phyloP scores from a whole-genome alignment of 176 grass and related monocot species.

The Bromus sterilis region DNA sequence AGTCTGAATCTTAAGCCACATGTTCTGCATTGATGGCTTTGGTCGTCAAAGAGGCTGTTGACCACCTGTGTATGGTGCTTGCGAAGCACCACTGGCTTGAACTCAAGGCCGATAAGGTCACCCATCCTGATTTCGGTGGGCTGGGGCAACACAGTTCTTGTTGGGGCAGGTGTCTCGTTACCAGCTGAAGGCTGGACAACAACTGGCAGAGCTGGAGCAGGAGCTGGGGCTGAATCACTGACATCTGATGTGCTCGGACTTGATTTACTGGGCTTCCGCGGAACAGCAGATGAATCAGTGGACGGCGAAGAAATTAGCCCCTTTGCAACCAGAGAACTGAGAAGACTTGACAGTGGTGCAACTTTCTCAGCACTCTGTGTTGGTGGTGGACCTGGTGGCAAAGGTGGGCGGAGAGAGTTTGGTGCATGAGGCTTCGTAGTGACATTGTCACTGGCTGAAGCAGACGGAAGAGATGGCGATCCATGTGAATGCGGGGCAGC shows the following conservation, averaged over 20 bases:
- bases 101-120: conserved; percentile 64
- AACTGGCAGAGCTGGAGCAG: not conserved
- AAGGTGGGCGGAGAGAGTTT: conserved; percentile 44
- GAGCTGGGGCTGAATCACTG: conserved; percentile 17
- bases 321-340: conserved; percentile 90
- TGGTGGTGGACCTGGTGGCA: conserved; percentile 67
- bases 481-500: conserved; percentile 24
- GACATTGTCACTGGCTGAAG: conserved; percentile 22
- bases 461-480: conserved; percentile 7
- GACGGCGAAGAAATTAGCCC: conserved; percentile 76
- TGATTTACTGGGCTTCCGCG: conserved; percentile 17
- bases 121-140: conserved; percentile 6
- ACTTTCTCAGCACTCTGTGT: conserved; percentile 19
- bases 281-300: conserved; percentile 29
- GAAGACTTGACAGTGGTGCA: conserved; percentile 75
- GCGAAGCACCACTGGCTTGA: conserved; percentile 70
- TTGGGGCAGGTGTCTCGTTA: conserved; percentile 15
- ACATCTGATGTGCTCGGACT: conserved; percentile 3
- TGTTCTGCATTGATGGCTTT: conserved; percentile 58
- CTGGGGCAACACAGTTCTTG: conserved; percentile 9
- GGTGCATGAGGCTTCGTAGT: not conserved
- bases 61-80: conserved; percentile 62
- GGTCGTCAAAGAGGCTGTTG: conserved; percentile 59
- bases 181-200: conserved; percentile 14
- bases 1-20: conserved; percentile 72